phyloP scores from a whole-genome alignment of 495 filamentous ascomycete genomes.

The Talaromyces proteolyticus region DNA sequence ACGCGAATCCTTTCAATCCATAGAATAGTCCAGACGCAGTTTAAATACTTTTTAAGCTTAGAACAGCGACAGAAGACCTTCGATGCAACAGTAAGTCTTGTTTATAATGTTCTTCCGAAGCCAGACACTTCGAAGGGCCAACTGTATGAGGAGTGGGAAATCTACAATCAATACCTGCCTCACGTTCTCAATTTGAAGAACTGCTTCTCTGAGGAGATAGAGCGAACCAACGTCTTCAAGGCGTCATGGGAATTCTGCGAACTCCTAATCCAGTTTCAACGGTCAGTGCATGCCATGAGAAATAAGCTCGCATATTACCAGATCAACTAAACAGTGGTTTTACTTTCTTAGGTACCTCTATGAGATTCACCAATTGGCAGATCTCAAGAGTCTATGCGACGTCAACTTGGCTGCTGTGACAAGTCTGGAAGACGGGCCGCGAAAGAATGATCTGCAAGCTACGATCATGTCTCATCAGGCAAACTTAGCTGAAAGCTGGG shows the following conservation, averaged over 20 bases:
- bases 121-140: not conserved
- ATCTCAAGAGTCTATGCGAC: not conserved
- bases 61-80: conserved; percentile 10
- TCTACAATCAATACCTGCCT: conserved; percentile 9
- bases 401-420: not conserved
- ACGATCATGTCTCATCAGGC: not conserved
- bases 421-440: not conserved
- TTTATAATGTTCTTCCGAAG: conserved; percentile 12
- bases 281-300: not conserved
- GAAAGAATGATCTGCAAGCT: not conserved
- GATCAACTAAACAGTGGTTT: not conserved
- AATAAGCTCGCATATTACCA: not conserved
- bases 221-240: not conserved
- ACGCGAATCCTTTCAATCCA: conserved; percentile 5
- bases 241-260: not conserved
- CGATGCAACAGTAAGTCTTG: conserved; percentile 3
- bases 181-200: conserved; percentile 11
- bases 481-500: not conserved
- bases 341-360: conserved; percentile 2
- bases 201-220: not conserved
- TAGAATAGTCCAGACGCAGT: conserved; percentile 11
- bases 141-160: conserved; percentile 7
- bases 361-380: not conserved
- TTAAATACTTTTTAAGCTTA: conserved; percentile 4
- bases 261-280: not conserved